Conservation (phyloP, 768 basidiomycete genomes). For the Lentinula raphanica region DNA sequence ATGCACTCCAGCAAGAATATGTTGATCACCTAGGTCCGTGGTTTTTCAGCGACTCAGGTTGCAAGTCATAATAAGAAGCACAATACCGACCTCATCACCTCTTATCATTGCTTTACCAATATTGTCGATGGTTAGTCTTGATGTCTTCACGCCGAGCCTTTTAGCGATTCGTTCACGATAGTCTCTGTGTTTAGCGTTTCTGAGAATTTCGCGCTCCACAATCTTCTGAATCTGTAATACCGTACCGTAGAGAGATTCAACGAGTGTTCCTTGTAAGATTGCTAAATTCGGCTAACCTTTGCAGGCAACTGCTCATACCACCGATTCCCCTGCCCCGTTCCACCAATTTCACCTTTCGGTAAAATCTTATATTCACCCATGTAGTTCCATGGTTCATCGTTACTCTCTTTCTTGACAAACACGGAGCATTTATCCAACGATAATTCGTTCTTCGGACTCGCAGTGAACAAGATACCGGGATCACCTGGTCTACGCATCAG, state of each 20-base stretch:
- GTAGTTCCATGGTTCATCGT: not conserved
- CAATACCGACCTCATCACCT: not conserved
- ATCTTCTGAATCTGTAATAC: not conserved
- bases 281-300: not conserved
- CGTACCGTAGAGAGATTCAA: too few relatives aligned
- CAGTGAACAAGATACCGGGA: not conserved
- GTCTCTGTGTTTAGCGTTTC: not conserved
- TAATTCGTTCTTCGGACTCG: not conserved
- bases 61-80: too few relatives aligned
- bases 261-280: too few relatives aligned
- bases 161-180: not conserved
- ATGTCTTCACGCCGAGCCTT: not conserved
- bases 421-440: not conserved
- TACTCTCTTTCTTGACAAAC: not conserved
- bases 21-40: not conserved
- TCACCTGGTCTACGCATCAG: not conserved
- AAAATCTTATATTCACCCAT: not conserved
- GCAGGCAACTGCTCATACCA: not conserved
- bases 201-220: not conserved
- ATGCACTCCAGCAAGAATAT: not conserved
- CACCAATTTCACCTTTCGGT: not conserved
- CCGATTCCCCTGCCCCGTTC: not conserved
- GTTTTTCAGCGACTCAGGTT: too few relatives aligned
- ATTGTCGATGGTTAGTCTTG: not conserved
- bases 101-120: not conserved